Percentiles rank a stretch among this genome's conserved stretches.
Evolutionary conservation across 1,284 basidiomycete genomes (phyloP).

Genomic region (Ceratobasidium theobromae): DNA sequence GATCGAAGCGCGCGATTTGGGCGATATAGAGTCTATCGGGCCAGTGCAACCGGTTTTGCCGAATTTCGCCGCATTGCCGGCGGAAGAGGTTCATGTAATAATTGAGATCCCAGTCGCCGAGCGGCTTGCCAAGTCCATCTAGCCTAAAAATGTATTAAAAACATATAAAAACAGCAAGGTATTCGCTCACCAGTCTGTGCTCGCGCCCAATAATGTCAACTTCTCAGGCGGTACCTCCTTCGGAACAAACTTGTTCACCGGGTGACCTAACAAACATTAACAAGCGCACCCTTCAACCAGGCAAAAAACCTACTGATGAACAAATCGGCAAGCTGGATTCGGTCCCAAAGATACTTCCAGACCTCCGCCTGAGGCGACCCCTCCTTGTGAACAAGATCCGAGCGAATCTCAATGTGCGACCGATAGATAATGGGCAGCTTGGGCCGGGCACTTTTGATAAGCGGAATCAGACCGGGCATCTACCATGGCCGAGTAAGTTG

Average conservation of each 20-base stretch:
- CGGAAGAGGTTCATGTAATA: slow-evolving; percentile 85
- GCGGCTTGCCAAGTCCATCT: slow-evolving; percentile 84
- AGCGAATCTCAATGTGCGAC: slow-evolving; percentile 87
- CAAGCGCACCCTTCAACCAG: neutral
- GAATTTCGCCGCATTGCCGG: slow-evolving; percentile 67
- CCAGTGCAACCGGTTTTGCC: slow-evolving; percentile 77
- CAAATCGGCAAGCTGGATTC: slow-evolving; percentile 79
- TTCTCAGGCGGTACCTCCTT: slow-evolving; percentile 73
- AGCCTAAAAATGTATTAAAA: slow-evolving; percentile 54
- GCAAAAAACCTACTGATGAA: slow-evolving; percentile 62
- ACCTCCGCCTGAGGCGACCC: slow-evolving; percentile 83
- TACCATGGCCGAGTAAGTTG: slow-evolving; percentile 44
- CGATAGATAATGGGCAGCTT: slow-evolving; percentile 84
- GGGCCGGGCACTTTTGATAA: slow-evolving; percentile 78
- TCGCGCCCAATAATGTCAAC: slow-evolving; percentile 69
- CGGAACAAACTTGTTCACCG: slow-evolving; percentile 88
- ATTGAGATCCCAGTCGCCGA: slow-evolving; percentile 70
- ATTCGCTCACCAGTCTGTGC: slow-evolving; percentile 68
- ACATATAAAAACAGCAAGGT: neutral
- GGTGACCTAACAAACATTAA: slow-evolving; percentile 54
- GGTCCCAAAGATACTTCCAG: slow-evolving; percentile 88
- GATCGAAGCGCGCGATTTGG: slow-evolving; percentile 85
- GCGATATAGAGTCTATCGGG: slow-evolving; percentile 77
- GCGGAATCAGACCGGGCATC: slow-evolving; percentile 83
- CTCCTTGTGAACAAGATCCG: slow-evolving; percentile 68